Conservation (phyloP, 257 asterid species). For the Agastache rugosa region DNA sequence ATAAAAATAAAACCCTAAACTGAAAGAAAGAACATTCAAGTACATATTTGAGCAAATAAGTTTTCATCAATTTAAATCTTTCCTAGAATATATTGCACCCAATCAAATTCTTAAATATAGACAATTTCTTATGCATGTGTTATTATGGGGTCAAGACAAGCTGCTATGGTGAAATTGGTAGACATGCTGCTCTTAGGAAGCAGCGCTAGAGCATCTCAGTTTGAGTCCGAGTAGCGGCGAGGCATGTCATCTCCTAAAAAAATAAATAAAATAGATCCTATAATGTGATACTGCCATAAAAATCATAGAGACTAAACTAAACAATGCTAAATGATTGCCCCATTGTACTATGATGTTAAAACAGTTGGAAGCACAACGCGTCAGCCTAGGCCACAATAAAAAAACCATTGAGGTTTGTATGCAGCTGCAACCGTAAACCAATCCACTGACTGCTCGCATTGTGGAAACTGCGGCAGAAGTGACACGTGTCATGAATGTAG, state of each 20-base stretch:
- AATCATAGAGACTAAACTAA: neutral
- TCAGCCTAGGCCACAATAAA: slow-evolving; percentile 5
- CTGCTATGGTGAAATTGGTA: too few relatives aligned
- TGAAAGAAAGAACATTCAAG: too few relatives aligned
- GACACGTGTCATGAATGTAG: neutral
- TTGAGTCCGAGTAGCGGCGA: too few relatives aligned
- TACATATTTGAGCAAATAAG: too few relatives aligned
- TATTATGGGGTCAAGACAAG: too few relatives aligned
- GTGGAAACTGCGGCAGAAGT: neutral
- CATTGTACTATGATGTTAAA: neutral
- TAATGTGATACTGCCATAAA: neutral
- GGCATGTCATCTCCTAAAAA: too few relatives aligned
- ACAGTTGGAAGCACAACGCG: neutral
- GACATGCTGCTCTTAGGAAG: too few relatives aligned
- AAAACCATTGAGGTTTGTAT: neutral
- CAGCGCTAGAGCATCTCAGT: too few relatives aligned
- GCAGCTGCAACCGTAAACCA: neutral
- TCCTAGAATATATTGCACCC: neutral
- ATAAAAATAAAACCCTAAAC: too few relatives aligned
- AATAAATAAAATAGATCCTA: too few relatives aligned
- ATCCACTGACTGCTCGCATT: neutral
- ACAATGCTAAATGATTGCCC: neutral
- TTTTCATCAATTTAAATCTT: neutral
- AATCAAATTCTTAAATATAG: neutral
- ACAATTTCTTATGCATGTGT: neutral